These are phyloP conservation scores for Diaporthe sp. DNA, from an alignment of 2,329 filamentous ascomycete species.

Conservation along the genomic window DNA sequence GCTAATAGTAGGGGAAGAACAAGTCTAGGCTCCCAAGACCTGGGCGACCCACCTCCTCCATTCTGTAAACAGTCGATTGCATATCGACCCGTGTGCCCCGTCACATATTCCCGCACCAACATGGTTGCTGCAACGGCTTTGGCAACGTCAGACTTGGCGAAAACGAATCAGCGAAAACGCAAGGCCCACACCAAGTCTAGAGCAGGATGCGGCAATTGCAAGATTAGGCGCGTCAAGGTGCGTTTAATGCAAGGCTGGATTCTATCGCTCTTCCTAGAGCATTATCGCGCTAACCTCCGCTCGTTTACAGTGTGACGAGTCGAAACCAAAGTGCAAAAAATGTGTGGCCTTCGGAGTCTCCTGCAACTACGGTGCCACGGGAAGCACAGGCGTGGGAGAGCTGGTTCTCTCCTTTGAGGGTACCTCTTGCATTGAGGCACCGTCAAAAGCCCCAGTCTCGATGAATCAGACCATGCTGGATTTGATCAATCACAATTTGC, in stretches of 20 bases:
- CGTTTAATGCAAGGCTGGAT: constrained; percentile 37
- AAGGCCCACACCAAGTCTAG: constrained; percentile 65
- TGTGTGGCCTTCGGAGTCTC: constrained; percentile 62
- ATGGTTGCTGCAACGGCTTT: constrained; percentile 1
- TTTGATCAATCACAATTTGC: constrained; percentile 43
- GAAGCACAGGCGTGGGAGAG: constrained; percentile 41
- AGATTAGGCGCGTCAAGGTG: constrained; percentile 67
- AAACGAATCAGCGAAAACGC: constrained; percentile 45
- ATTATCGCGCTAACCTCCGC: constrained; percentile 23
- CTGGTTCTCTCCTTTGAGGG: constrained; percentile 51
- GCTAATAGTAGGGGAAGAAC: no score
- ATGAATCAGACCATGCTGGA: constrained; percentile 41
- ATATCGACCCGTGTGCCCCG: not conserved
- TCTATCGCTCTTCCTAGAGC: not conserved
- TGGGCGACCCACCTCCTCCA: not conserved
- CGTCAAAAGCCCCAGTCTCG: constrained; percentile 41
- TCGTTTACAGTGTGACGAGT: constrained; percentile 64
- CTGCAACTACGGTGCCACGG: constrained; percentile 59
- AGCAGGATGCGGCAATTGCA: constrained; percentile 69
- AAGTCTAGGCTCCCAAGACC: not conserved
- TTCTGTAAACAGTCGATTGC: not conserved
- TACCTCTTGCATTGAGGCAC: constrained; percentile 41
- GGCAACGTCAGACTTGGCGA: not conserved
- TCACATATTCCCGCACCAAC: no score
- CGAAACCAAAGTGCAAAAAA: constrained; percentile 61